Conservation (phyloP, 805 yeast species). For the Candida endomychidarum region DNA sequence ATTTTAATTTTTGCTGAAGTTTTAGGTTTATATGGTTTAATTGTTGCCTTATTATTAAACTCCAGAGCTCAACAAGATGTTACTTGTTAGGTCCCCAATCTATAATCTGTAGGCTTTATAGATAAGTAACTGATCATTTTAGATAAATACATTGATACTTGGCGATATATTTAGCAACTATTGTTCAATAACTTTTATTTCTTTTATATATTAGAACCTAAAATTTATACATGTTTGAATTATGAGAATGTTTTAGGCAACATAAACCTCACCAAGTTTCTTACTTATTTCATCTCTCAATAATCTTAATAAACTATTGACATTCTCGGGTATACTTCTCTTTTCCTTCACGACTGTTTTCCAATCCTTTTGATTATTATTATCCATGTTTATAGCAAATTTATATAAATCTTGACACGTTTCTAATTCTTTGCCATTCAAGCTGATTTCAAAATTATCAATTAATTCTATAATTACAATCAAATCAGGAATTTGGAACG, state of each 20-base stretch:
- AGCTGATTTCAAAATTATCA: slow-evolving; percentile 30
- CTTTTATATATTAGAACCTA: too few relatives aligned
- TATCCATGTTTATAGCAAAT: slow-evolving; percentile 22
- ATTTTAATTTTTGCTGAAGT: slow-evolving; percentile 91
- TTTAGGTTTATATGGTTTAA: slow-evolving; percentile 86
- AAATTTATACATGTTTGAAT: too few relatives aligned
- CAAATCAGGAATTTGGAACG: slow-evolving; percentile 31
- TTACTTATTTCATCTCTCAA: slow-evolving; percentile 34
- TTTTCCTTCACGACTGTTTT: slow-evolving; percentile 18
- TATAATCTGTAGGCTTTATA: slow-evolving; percentile 1
- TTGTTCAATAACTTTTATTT: too few relatives aligned
- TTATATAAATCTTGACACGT: slow-evolving; percentile 34
- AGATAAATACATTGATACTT: slow-evolving; percentile 2
- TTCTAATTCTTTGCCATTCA: slow-evolving; percentile 19
- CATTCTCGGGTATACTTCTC: slow-evolving; percentile 23
- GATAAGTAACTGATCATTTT: slow-evolving; percentile 2
- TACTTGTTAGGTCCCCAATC: slow-evolving; percentile 51
- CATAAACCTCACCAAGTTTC: slow-evolving; percentile 36
- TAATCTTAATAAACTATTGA: slow-evolving; percentile 23
- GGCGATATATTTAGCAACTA: too few relatives aligned
- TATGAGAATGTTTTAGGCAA: too few relatives aligned
- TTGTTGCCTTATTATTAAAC: slow-evolving; percentile 96
- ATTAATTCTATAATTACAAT: slow-evolving; percentile 39
- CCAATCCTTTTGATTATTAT: slow-evolving; percentile 33
- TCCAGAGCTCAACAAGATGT: slow-evolving; percentile 96